Conservation (phyloP, 1,284 basidiomycete genomes). For the Cryptococcus sp. region DNA sequence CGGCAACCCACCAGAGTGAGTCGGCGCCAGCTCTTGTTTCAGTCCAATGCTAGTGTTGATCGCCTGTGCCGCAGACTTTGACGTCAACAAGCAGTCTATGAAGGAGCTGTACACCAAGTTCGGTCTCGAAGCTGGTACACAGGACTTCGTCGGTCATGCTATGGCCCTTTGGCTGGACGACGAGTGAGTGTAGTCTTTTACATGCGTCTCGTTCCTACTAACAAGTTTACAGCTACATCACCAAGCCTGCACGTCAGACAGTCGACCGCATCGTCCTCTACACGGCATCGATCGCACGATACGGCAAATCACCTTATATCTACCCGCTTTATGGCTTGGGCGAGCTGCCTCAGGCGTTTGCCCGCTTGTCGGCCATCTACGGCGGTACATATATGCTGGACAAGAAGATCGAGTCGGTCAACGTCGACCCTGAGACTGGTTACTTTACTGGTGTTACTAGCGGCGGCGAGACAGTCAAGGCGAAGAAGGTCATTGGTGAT, state of each 20-base stretch:
- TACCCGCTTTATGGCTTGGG: conserved; percentile 99
- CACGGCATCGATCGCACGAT: conserved; percentile 97
- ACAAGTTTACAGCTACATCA: conserved; percentile 71
- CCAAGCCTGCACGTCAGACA: conserved; percentile 82
- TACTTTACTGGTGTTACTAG: conserved; percentile 92
- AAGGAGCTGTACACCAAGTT: conserved; percentile 94
- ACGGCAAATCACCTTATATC: conserved; percentile 99
- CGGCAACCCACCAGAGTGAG: conserved; percentile 89
- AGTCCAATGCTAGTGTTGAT: not conserved
- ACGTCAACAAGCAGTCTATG: conserved; percentile 88
- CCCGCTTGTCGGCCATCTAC: conserved; percentile 96
- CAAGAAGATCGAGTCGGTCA: conserved; percentile 89
- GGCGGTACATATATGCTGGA: conserved; percentile 99
- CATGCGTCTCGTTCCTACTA: not conserved
- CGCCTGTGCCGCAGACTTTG: conserved; percentile 62
- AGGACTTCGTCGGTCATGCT: conserved; percentile 99
- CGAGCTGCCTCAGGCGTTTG: conserved; percentile 98
- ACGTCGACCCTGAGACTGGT: conserved; percentile 74
- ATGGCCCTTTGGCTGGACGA: conserved; percentile 99
- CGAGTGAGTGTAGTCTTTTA: conserved; percentile 64
- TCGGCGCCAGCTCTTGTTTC: not conserved
- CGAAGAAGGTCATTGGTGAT: conserved; percentile 97
- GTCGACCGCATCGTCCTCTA: conserved; percentile 97
- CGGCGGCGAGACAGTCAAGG: conserved; percentile 90
- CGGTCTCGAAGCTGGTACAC: conserved; percentile 93